A percentile compares a stretch with the other conserved stretches of the same genome.
Conservation (phyloP, 768 basidiomycete genomes). For the Chiua virens region DNA sequence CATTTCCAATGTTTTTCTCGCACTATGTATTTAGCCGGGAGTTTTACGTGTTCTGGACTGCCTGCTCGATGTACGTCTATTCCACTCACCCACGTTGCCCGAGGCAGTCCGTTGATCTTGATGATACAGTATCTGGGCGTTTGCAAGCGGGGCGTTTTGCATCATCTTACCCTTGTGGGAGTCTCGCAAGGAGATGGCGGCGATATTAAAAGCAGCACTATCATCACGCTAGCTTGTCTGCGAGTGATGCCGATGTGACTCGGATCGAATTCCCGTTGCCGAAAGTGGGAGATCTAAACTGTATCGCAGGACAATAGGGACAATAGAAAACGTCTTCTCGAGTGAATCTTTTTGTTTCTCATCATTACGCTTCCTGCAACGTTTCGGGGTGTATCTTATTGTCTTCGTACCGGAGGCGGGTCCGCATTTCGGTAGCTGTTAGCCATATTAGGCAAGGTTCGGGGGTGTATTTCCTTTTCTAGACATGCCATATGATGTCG, state of each 20-base stretch:
- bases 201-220: slow-evolving; percentile 15
- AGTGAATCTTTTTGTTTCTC: slow-evolving; percentile 14
- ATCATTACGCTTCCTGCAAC: slow-evolving; percentile 2
- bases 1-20: slow-evolving; percentile 41
- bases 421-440: not conserved
- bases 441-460: slow-evolving; percentile 3
- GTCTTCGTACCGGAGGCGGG: slow-evolving; percentile 13
- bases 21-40: slow-evolving; percentile 35
- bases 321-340: slow-evolving; percentile 21
- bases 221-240: too few species aligned
- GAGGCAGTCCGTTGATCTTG: slow-evolving; percentile 1
- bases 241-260: not conserved
- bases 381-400: slow-evolving; percentile 25
- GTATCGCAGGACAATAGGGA: slow-evolving; percentile 21
- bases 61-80: slow-evolving; percentile 36
- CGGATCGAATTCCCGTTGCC: not conserved
- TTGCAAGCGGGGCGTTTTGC: slow-evolving; percentile 37
- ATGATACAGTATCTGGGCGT: slow-evolving; percentile 33
- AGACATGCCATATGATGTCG: not conserved
- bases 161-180: slow-evolving; percentile 40
- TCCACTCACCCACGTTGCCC: not conserved
- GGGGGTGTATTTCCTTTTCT: slow-evolving; percentile 6
- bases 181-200: slow-evolving; percentile 32
- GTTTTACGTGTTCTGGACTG: slow-evolving; percentile 40
- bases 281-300: not conserved